A percentile compares a stretch with the other conserved stretches of the same genome.
phyloP scores from a whole-genome alignment of 495 filamentous ascomycete species.

The Beverwykella pulmonaria region DNA sequence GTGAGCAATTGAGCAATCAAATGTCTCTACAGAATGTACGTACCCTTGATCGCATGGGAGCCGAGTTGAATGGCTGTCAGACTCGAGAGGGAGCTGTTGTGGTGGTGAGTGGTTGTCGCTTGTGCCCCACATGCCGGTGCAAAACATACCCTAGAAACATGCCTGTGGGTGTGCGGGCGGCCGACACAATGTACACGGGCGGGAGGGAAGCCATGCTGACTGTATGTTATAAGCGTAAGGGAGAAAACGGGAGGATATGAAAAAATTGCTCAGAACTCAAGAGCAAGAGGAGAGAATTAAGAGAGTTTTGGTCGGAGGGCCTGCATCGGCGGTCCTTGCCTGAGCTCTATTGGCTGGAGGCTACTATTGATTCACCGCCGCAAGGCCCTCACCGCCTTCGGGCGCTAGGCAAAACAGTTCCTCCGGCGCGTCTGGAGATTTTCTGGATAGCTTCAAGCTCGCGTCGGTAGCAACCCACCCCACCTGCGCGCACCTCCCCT shows the following conservation, averaged over 20 bases:
- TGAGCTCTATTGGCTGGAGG: background rate
- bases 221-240: background rate
- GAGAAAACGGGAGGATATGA: background rate
- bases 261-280: background rate
- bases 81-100: conserved; percentile 75
- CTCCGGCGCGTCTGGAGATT: conserved; percentile 3
- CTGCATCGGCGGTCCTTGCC: background rate
- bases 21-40: conserved; percentile 28
- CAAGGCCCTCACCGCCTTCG: conserved; percentile 3
- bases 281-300: background rate
- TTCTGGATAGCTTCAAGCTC: conserved; percentile 31
- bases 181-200: conserved; percentile 93
- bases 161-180: conserved; percentile 86
- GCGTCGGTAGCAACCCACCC: background rate
- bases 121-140: conserved; percentile 4
- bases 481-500: background rate
- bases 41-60: conserved; percentile 89
- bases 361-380: background rate
- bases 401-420: background rate
- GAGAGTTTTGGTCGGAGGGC: background rate
- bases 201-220: conserved; percentile 64
- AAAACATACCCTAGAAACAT: conserved; percentile 82
- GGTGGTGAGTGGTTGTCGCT: conserved; percentile 25
- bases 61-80: conserved; percentile 84
- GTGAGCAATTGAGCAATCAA: conserved; percentile 6